phyloP scores from a whole-genome alignment of 208 protist species.

The Willaertia magna region DNA sequence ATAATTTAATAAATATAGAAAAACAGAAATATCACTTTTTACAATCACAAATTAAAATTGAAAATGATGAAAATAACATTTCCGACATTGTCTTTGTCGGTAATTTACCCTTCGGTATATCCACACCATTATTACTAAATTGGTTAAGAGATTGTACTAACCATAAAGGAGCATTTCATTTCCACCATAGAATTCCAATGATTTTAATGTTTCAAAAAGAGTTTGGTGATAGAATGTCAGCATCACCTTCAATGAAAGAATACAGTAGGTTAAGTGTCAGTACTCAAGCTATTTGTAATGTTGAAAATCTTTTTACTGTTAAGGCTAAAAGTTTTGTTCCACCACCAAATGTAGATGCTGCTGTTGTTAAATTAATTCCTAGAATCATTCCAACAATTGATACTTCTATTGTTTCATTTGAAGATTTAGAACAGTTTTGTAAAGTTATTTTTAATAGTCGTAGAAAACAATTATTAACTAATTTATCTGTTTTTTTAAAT shows the following conservation, averaged over 20 bases:
- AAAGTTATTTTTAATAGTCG: not conserved
- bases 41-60: too few species aligned
- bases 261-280: constrained; percentile 62
- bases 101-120: constrained; percentile 5
- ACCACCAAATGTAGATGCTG: not conserved
- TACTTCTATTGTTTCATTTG: not conserved
- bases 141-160: not conserved
- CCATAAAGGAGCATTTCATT: constrained; percentile 12
- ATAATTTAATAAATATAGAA: too few species aligned
- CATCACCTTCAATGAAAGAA: constrained; percentile 48
- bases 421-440: constrained; percentile 7
- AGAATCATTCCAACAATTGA: not conserved
- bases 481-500: not conserved
- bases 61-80: not conserved
- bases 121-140: not conserved
- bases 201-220: constrained; percentile 70
- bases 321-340: constrained; percentile 3
- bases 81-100: not conserved
- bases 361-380: not conserved
- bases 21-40: too few species aligned
- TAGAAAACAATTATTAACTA: not conserved
- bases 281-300: constrained; percentile 41
- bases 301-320: not conserved
- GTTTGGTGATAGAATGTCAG: constrained; percentile 58
- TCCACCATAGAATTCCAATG: constrained; percentile 55